phyloP scores from a whole-genome alignment of 2,329 filamentous ascomycete species.

The Aspergillus hortae region DNA sequence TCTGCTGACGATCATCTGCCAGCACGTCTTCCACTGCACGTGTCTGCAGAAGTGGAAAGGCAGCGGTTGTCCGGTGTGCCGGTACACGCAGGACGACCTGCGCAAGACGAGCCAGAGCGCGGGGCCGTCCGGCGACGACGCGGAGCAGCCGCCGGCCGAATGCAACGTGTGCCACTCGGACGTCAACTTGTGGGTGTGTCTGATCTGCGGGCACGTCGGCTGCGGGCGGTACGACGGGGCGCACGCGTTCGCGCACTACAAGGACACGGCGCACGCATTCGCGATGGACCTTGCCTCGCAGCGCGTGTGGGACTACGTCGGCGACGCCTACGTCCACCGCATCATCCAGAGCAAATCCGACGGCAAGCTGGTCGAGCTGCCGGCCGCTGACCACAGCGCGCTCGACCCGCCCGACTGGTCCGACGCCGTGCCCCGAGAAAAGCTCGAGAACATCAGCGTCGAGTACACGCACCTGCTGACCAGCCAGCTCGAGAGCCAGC shows the following conservation, averaged over 20 bases:
- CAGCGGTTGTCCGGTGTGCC: constrained; percentile 87
- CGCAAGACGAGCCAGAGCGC: constrained; percentile 39
- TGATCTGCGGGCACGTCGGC: constrained; percentile 88
- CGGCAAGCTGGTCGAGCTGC: constrained; percentile 88
- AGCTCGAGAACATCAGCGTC: constrained; percentile 74
- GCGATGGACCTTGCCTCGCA: constrained; percentile 90
- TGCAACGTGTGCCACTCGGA: constrained; percentile 78
- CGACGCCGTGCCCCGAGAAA: constrained; percentile 52
- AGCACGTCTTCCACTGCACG: constrained; percentile 95
- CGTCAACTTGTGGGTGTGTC: constrained; percentile 88
- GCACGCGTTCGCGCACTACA: constrained; percentile 91
- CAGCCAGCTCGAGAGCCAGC: constrained; percentile 87
- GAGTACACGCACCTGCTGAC: constrained; percentile 95
- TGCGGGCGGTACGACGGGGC: constrained; percentile 93
- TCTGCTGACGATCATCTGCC: constrained; percentile 90
- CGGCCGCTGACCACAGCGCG: constrained; percentile 51
- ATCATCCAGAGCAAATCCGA: constrained; percentile 92
- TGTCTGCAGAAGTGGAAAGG: constrained; percentile 97
- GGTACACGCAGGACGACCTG: constrained; percentile 70
- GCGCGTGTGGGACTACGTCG: constrained; percentile 96
- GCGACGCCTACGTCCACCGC: constrained; percentile 92
- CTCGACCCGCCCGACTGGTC: constrained; percentile 42
- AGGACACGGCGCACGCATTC: constrained; percentile 83
- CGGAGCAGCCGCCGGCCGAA: constrained; percentile 37
- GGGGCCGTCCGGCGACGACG: constrained; percentile 23